phyloP scores from a whole-genome alignment of 73 alveolate species.

The Uronychia setigera region DNA sequence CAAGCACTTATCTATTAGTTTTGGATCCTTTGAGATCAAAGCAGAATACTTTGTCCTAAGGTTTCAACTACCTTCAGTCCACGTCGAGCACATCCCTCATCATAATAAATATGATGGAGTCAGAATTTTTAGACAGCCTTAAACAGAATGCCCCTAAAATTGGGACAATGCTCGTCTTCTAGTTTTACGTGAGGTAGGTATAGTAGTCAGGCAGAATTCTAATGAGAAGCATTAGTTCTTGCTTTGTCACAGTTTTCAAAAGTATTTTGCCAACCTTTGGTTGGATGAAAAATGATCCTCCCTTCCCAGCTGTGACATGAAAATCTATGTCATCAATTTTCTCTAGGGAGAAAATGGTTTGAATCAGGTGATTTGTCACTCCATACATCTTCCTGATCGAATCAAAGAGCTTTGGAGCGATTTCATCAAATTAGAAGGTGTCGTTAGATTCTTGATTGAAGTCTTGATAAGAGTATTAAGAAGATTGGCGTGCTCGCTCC shows the following conservation, averaged over 20 bases:
- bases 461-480: not conserved
- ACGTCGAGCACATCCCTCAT: slow-evolving; percentile 43
- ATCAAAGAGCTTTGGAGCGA: slow-evolving; percentile 56
- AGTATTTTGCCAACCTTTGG: slow-evolving; percentile 52
- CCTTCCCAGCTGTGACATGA: slow-evolving; percentile 44
- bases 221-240: slow-evolving; percentile 18
- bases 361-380: slow-evolving; percentile 19
- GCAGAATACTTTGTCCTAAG: slow-evolving; percentile 41
- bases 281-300: slow-evolving; percentile 57
- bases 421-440: slow-evolving; percentile 31
- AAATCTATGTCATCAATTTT: slow-evolving; percentile 33
- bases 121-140: slow-evolving; percentile 16
- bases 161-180: slow-evolving; percentile 42
- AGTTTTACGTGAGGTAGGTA: slow-evolving; percentile 38
- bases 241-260: slow-evolving; percentile 38
- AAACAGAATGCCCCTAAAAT: slow-evolving; percentile 55
- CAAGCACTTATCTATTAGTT: slow-evolving; percentile 35
- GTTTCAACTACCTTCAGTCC: slow-evolving; percentile 14
- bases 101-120: slow-evolving; percentile 39
- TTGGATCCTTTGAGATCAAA: slow-evolving; percentile 59
- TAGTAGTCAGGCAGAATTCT: slow-evolving; percentile 50
- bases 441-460: not conserved
- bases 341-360: slow-evolving; percentile 18
- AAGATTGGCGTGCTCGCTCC: not conserved
- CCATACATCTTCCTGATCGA: slow-evolving; percentile 46